Conservation (phyloP, 306 rosid species). For the Prunus salicina region DNA sequence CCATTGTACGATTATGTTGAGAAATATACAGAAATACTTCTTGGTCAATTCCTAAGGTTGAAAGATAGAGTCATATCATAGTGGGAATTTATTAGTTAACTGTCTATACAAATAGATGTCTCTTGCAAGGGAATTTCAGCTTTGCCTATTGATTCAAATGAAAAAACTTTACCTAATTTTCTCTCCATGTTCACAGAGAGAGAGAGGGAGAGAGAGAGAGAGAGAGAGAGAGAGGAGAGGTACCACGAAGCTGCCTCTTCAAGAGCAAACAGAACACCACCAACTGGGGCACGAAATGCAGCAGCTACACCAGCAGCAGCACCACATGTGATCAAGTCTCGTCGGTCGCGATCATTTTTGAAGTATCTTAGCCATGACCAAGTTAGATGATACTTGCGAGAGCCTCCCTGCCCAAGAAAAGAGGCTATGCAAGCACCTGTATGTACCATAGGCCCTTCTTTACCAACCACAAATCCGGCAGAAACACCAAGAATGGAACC, state of each 20-base stretch:
- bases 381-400: slow-evolving; percentile 62
- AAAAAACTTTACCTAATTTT: no score
- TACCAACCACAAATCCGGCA: slow-evolving; percentile 85
- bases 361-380: slow-evolving; percentile 78
- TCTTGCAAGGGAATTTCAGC: no score
- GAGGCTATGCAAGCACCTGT: slow-evolving; percentile 89
- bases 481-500: slow-evolving; percentile 84
- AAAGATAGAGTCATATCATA: no score
- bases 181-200: no score
- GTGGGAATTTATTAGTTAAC: no score
- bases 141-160: no score
- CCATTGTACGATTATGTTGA: no score
- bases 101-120: no score
- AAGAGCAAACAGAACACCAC: slow-evolving; percentile 92
- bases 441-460: slow-evolving; percentile 97
- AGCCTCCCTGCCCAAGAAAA: slow-evolving; percentile 85
- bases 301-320: slow-evolving; percentile 97
- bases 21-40: no score
- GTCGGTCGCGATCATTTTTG: slow-evolving; percentile 76
- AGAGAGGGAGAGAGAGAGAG: neutral
- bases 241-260: slow-evolving; percentile 96
- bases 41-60: no score
- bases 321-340: slow-evolving; percentile 91
- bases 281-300: slow-evolving; percentile 91
- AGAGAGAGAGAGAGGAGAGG: slow-evolving; percentile 16